A percentile compares a stretch with the other conserved stretches of the same genome.
Evolutionary conservation across 2,329 filamentous ascomycete genomes (phyloP).

Genomic region (Moelleriella libera): DNA sequence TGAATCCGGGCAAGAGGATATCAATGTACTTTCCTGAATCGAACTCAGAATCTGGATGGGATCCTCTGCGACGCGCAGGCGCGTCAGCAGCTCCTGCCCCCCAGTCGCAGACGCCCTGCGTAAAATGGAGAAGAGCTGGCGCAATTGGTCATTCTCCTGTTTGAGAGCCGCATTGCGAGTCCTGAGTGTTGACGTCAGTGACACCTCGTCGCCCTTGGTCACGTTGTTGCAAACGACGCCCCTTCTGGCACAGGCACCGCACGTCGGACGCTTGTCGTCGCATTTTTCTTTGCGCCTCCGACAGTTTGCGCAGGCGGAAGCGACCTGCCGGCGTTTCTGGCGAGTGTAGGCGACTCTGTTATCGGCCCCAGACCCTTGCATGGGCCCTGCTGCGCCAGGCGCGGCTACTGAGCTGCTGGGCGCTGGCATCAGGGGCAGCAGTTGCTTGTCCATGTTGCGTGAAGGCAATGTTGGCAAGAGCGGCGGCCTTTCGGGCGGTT

Average conservation of each 20-base stretch:
- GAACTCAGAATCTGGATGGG: conserved; percentile 2
- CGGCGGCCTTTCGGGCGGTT: no score
- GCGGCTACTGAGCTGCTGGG: neutral
- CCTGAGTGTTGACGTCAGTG: neutral
- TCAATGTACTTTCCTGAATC: neutral
- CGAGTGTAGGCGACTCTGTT: neutral
- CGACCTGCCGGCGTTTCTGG: conserved; percentile 3
- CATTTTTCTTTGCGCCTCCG: conserved; percentile 4
- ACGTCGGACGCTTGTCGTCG: conserved; percentile 3
- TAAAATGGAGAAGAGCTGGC: conserved; percentile 5
- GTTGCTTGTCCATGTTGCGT: neutral
- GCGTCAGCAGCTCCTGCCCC: conserved; percentile 2
- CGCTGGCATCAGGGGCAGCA: conserved; percentile 1
- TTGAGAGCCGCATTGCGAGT: conserved; percentile 3
- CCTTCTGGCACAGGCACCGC: conserved; percentile 3
- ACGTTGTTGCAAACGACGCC: conserved; percentile 4
- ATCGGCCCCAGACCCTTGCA: neutral
- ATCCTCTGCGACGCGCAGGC: conserved; percentile 4
- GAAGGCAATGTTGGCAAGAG: no score
- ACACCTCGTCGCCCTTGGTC: conserved; percentile 1
- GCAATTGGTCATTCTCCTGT: conserved; percentile 7
- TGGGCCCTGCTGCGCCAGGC: neutral
- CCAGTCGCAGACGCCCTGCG: conserved; percentile 1
- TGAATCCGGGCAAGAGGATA: neutral
- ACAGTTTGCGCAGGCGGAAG: conserved; percentile 3